Conservation (phyloP, 306 rosid species). For the Prunus fruticosa region DNA sequence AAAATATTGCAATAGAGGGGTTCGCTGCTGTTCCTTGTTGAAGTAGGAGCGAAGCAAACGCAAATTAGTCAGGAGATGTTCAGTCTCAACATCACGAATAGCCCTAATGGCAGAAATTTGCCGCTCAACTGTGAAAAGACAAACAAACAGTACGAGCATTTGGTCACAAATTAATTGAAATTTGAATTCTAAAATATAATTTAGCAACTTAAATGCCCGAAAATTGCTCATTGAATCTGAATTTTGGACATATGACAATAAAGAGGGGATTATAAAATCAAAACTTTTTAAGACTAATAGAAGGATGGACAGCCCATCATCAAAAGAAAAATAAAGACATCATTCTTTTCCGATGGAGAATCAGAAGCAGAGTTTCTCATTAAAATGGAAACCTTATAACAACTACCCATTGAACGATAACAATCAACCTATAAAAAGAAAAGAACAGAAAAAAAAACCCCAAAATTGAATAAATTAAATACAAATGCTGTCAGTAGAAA, state of each 20-base stretch:
- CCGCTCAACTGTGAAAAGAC: slow-evolving; percentile 45
- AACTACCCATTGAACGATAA: background rate
- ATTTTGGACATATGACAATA: too few relatives aligned
- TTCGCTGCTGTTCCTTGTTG: slow-evolving; percentile 52
- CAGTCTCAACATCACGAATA: slow-evolving; percentile 69
- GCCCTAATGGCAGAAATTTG: slow-evolving; percentile 68
- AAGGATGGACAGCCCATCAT: background rate
- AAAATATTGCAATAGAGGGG: slow-evolving; percentile 46
- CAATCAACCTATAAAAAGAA: background rate
- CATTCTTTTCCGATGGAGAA: background rate
- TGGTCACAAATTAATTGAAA: background rate
- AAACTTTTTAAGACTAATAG: background rate
- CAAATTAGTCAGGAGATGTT: slow-evolving; percentile 60
- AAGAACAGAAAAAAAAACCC: background rate
- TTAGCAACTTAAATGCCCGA: too few relatives aligned
- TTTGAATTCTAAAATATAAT: background rate
- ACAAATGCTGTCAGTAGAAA: background rate
- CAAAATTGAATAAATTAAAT: background rate
- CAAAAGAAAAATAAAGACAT: background rate
- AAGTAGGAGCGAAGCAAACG: slow-evolving; percentile 63
- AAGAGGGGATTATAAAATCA: background rate
- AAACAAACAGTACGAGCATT: background rate
- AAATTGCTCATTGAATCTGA: too few relatives aligned
- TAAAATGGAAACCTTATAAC: background rate
- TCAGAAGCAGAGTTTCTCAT: background rate